Percentiles rank a stretch among this genome's conserved stretches.
Evolutionary conservation across 1,284 basidiomycete species (phyloP).

Genomic region (Leccinum subspadiceum): DNA sequence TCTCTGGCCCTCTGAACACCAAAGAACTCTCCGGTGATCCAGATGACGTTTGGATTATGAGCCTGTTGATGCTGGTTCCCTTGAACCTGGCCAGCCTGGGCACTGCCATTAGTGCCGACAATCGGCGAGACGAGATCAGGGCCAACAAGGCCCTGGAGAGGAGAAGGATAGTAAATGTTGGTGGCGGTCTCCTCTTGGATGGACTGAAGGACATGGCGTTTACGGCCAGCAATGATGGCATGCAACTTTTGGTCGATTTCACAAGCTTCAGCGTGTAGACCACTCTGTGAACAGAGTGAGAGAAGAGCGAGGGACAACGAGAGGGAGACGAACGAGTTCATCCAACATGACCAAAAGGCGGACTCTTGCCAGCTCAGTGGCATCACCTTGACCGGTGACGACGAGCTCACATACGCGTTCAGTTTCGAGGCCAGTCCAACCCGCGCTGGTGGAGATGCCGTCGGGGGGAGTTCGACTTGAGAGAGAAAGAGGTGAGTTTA

Average conservation of each 20-base stretch:
- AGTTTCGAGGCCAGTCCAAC: slow-evolving; percentile 88
- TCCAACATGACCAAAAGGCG: slow-evolving; percentile 92
- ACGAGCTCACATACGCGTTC: slow-evolving; percentile 92
- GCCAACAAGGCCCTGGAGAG: slow-evolving; percentile 83
- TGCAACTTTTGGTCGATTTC: slow-evolving; percentile 97
- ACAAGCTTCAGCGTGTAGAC: slow-evolving; percentile 85
- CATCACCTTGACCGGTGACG: slow-evolving; percentile 84
- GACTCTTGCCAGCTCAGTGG: slow-evolving; percentile 89
- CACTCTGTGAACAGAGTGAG: slow-evolving; percentile 53
- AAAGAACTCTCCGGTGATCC: slow-evolving; percentile 98
- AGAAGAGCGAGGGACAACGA: neutral
- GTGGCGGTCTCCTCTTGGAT: slow-evolving; percentile 98
- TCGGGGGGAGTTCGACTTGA: slow-evolving; percentile 71
- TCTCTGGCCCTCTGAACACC: slow-evolving; percentile 93
- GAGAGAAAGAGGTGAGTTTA: slow-evolving; percentile 72
- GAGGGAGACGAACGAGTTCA: slow-evolving; percentile 68
- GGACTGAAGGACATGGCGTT: slow-evolving; percentile 83
- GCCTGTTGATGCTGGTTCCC: slow-evolving; percentile 28
- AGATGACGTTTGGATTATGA: slow-evolving; percentile 76
- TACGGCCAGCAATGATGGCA: slow-evolving; percentile 88
- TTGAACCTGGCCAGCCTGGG: slow-evolving; percentile 20
- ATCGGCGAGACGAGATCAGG: slow-evolving; percentile 47
- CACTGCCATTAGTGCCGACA: slow-evolving; percentile 34
- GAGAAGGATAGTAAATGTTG: slow-evolving; percentile 93
- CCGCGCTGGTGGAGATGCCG: slow-evolving; percentile 69